Conservation (phyloP, 352 stramenopile genomes). For the Phytopythium sindhum region DNA sequence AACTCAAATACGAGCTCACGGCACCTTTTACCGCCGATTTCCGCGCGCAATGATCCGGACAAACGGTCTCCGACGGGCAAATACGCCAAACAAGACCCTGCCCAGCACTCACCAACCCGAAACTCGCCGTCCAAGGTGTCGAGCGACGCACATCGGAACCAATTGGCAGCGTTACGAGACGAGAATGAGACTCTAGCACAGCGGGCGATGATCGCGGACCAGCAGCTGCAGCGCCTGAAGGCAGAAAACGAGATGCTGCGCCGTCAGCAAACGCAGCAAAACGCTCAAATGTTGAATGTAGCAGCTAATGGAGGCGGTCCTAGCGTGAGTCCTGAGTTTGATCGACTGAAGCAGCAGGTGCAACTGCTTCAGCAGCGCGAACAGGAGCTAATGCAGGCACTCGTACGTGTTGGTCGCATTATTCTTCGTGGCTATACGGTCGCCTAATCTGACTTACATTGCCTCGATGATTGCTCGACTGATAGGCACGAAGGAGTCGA, state of each 20-base stretch:
- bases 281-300: not conserved
- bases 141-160: conserved; percentile 26
- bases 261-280: conserved; percentile 8
- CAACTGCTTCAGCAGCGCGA: conserved; percentile 72
- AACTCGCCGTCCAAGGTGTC: conserved; percentile 12
- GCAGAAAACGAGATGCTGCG: conserved; percentile 45
- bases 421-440: not conserved
- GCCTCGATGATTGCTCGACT: not conserved
- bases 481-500: conserved; percentile 50
- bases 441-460: not conserved
- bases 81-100: conserved; percentile 9
- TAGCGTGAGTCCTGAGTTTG: conserved; percentile 12
- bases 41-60: not conserved
- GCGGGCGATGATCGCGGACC: conserved; percentile 21
- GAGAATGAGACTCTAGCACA: conserved; percentile 56
- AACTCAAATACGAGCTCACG: not conserved
- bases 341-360: conserved; percentile 51
- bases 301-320: conserved; percentile 5
- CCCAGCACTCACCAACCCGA: conserved; percentile 3
- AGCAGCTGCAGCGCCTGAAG: conserved; percentile 31
- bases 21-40: not conserved
- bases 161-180: conserved; percentile 54
- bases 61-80: conserved; percentile 9
- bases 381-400: conserved; percentile 79
- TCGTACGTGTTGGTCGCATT: conserved; percentile 32